These are phyloP conservation scores for Metarhizium robertsii DNA, from an alignment of 2,329 filamentous ascomycete genomes.

Conservation along the genomic window DNA sequence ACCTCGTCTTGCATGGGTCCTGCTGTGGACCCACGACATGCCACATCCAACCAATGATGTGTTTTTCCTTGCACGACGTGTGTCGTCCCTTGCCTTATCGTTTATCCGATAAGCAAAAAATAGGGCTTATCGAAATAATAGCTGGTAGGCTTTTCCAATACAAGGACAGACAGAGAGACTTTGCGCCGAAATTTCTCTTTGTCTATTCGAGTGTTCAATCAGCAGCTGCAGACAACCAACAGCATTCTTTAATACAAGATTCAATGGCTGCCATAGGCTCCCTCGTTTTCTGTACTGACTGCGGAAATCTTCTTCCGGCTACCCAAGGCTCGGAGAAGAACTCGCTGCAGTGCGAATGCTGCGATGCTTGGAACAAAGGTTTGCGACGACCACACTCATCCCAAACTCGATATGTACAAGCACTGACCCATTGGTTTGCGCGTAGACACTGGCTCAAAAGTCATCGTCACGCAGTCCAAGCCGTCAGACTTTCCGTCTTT, in stretches of 20 bases:
- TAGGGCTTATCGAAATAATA: neutral
- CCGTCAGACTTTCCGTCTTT: constrained; percentile 82
- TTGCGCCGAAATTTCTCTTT: neutral
- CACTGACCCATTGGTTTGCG: neutral
- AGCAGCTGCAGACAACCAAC: neutral
- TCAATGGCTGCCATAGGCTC: constrained; percentile 82
- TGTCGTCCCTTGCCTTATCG: constrained; percentile 14
- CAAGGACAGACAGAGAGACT: neutral
- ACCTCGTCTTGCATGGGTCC: neutral
- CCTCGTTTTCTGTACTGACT: constrained; percentile 86
- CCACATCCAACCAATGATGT: constrained; percentile 2
- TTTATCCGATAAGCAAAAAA: constrained; percentile 19
- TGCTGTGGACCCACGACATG: neutral
- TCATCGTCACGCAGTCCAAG: constrained; percentile 75
- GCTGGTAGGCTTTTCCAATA: neutral
- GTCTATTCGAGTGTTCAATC: neutral
- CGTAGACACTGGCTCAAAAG: constrained; percentile 64
- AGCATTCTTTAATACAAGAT: neutral
- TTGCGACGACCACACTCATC: constrained; percentile 4
- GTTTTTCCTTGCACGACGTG: constrained; percentile 14
- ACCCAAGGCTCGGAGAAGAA: constrained; percentile 69
- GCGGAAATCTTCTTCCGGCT: constrained; percentile 79
- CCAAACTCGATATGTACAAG: neutral
- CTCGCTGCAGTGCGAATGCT: constrained; percentile 74
- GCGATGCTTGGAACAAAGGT: constrained; percentile 80